phyloP scores from a whole-genome alignment of 176 grass and related monocot genomes.

The Ensete ventricosum region DNA sequence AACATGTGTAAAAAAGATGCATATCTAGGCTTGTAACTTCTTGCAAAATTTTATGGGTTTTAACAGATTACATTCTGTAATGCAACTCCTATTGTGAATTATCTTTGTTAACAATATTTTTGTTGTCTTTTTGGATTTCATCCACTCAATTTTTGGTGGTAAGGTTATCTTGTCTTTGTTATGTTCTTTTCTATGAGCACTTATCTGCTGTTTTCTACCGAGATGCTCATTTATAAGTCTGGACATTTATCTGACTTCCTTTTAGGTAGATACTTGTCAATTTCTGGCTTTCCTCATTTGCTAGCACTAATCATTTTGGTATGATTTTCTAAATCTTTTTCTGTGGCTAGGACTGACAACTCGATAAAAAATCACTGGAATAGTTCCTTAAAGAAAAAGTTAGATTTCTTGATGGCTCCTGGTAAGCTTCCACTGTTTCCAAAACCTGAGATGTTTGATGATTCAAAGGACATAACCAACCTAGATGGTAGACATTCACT shows the following conservation, averaged over 20 bases:
- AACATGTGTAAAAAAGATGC: too few relatives aligned
- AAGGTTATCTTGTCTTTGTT: not conserved
- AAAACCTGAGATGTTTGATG: conserved; percentile 27
- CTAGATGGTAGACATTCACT: conserved; percentile 5
- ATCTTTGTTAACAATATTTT: too few relatives aligned
- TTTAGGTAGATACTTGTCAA: not conserved
- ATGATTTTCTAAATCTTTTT: conserved; percentile 11
- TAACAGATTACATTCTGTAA: too few relatives aligned
- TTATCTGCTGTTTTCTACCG: too few relatives aligned
- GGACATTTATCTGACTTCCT: not conserved
- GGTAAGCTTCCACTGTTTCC: conserved; percentile 30
- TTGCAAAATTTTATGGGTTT: too few relatives aligned
- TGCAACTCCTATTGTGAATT: too few relatives aligned
- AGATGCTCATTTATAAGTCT: too few relatives aligned
- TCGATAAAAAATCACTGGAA: conserved; percentile 99
- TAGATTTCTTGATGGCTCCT: conserved; percentile 39
- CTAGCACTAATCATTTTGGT: conserved; percentile 7
- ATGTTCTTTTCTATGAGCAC: not conserved
- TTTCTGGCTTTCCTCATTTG: conserved; percentile 13
- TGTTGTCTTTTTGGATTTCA: too few relatives aligned
- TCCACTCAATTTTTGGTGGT: too few relatives aligned
- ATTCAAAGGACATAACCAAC: conserved; percentile 37
- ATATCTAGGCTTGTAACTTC: too few relatives aligned
- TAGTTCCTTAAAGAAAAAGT: conserved; percentile 92
- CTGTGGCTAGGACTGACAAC: conserved; percentile 82